A percentile compares a stretch with the other conserved stretches of the same genome.
Conservation (phyloP, 768 basidiomycete species). For the Boletus rubescentipes region DNA sequence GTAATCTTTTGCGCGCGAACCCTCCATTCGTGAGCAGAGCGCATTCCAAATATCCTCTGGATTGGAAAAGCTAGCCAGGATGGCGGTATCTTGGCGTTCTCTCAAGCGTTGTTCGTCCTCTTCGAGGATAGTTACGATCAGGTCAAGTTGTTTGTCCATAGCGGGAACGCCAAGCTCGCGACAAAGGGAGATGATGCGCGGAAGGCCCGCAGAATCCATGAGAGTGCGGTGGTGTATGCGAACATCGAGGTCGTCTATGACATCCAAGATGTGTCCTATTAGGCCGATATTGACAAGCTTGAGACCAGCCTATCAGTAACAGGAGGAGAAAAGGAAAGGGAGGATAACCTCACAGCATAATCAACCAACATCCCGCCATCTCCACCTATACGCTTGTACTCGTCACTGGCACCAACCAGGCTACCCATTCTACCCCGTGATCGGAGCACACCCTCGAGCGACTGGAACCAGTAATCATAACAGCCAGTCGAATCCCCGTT, state of each 20-base stretch:
- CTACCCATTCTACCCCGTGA: conserved; percentile 96
- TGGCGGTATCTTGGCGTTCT: conserved; percentile 72
- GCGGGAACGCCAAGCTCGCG: conserved; percentile 59
- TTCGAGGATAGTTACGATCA: conserved; percentile 60
- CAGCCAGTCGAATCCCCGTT: conserved; percentile 57
- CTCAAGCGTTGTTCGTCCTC: conserved; percentile 74
- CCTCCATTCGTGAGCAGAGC: conserved; percentile 71
- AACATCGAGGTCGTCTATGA: conserved; percentile 75
- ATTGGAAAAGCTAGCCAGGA: conserved; percentile 73
- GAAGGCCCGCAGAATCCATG: conserved; percentile 87
- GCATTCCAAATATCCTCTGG: conserved; percentile 88
- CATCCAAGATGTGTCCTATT: conserved; percentile 63
- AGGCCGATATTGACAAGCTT: conserved; percentile 62
- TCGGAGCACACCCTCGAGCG: conserved; percentile 68
- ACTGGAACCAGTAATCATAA: conserved; percentile 90
- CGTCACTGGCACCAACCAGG: conserved; percentile 91
- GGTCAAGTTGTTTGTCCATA: conserved; percentile 65
- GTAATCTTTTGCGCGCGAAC: conserved; percentile 76
- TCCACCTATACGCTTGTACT: conserved; percentile 68
- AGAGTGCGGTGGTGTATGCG: conserved; percentile 84
- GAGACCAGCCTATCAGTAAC: conserved; percentile 12
- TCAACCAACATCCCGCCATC: conserved; percentile 73
- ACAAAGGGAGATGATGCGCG: conserved; percentile 68
- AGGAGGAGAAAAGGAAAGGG: background rate
- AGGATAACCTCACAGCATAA: conserved; percentile 66